Evolutionary conservation across 1,284 basidiomycete genomes (phyloP), one percentile per base, ranked within the genome.

Genomic region (Gymnopus androsaceus): DNA sequence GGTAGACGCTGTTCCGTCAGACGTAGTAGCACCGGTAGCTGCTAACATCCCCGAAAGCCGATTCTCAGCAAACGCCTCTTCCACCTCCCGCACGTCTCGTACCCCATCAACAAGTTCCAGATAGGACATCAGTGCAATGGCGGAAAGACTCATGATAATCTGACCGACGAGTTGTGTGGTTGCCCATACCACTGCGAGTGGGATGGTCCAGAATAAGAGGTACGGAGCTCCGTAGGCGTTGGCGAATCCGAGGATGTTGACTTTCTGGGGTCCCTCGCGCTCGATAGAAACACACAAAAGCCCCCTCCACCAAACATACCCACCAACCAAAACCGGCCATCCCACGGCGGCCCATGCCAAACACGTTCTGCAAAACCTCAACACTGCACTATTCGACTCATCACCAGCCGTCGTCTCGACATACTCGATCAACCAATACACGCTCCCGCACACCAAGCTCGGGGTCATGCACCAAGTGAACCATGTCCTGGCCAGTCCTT

Each of bases 141-240:
- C 69, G 3, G 80, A 76, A 0, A 90, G 75, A 0, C 77, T 82
- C 40, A 97, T 75, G 2, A 87, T 81, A 21, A 97, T 58, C 68
- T 98, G 96, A 0, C 90, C 94, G 0, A 87, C 87, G 1, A 95
- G 82, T 63, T 94, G 93, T 9, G 82, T 84, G 5, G 85, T 76
- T 30, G 86, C 70, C 72, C 88, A 94, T 9, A 88, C 74, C 23
- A 90, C 55, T 12, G 79, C 75, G 49, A 95, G 82, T 38, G 80
- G 72, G 27, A 90, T 77, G 17, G 82, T 77, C 77, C 89, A 85
- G 66, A 97, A 90, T 44, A 98, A 74, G 51, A 95, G 72, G 69
- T 94, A 97, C 0, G 89, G 85, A 17, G 94, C 86, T 3, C 95
- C 97, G 63, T 89, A 93, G 0, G 90, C 85, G 69, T 99, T 98